Base-by-base conservation (phyloP, 2,329 filamentous ascomycete genomes). In the Eutypella sp. region DNA sequence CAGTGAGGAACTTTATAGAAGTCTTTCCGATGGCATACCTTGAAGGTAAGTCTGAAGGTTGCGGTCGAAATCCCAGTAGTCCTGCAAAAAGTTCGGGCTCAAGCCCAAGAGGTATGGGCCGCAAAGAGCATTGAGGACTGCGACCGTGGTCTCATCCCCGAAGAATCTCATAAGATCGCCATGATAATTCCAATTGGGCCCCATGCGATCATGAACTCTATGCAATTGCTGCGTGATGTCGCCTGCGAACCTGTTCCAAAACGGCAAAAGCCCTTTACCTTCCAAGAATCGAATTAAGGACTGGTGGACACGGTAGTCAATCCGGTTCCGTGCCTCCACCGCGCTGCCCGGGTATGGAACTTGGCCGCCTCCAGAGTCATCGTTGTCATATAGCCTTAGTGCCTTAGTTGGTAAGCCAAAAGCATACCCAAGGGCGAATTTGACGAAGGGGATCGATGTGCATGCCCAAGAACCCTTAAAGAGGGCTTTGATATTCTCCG, bases 361-460 rank as follows among this genome's bases (percentile, higher is more conserved):
- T 47, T 47, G 51, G 40, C 50, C 43, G 9, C 52, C 46, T 8
- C 59, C 57, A 20, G 59, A 61, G 37, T 59, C 56, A 20, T 60
- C 58, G 40, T 52, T 56, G 49, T 60, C 57, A 24, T 53, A 60
- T 18, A 59, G 42, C 18, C 45, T 47, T 46, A 58, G 44, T 11
- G 58, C 57, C 25, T 54, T 53, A 27, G 54, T 38, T 20, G 55
- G 53, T 16, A 61, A 42, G 46, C 58, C 59, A 39, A 60, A 60
- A 15, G 54, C 58, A 40, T 60, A 45, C n/a, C 55, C 56, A 27
- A 62, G 56, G 34, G 57, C 59, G 27, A 61, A 62, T 40, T 57
- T 57, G 37, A 59, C 53, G 25, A 60, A 60, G 13, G 57, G 56
- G 18, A 61, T 55, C 16, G 55, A 55, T 15, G 55, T 57, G 46